phyloP scores from a whole-genome alignment of 2,329 filamentous ascomycete genomes.

The Hirsutella minnesotensis region DNA sequence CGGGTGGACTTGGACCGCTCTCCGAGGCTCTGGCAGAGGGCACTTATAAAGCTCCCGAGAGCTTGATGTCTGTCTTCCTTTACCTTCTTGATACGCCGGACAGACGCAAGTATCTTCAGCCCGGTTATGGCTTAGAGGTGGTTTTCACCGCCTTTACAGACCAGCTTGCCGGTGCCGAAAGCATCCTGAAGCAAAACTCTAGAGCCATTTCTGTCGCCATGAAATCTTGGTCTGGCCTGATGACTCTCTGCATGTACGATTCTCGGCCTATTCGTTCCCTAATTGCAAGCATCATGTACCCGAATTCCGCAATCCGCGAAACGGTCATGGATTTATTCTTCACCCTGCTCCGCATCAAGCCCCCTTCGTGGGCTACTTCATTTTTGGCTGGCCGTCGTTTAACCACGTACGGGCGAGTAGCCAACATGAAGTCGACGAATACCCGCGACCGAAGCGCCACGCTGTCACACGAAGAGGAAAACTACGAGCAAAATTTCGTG shows the following conservation, averaged over 20 bases:
- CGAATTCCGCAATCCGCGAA: conserved; percentile 48
- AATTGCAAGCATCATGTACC: conserved; percentile 48
- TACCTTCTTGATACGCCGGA: conserved; percentile 80
- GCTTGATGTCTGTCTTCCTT: conserved; percentile 74
- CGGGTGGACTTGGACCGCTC: conserved; percentile 75
- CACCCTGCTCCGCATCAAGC: conserved; percentile 72
- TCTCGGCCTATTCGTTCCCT: conserved; percentile 77
- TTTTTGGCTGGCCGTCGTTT: conserved; percentile 86
- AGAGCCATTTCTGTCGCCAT: conserved; percentile 86
- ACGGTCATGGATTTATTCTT: conserved; percentile 84
- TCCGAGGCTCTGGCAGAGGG: conserved; percentile 88
- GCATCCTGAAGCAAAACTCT: conserved; percentile 68
- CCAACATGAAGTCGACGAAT: conserved; percentile 59
- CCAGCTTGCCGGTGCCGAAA: conserved; percentile 49
- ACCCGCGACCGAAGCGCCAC: conserved; percentile 35
- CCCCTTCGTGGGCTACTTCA: conserved; percentile 82
- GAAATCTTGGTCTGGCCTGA: conserved; percentile 86
- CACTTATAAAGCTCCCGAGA: conserved; percentile 84
- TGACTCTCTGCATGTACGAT: conserved; percentile 79
- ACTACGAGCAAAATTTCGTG: conserved; percentile 70
- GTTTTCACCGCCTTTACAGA: conserved; percentile 91
- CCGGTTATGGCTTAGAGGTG: conserved; percentile 80
- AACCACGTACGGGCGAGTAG: conserved; percentile 92
- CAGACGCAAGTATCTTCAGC: conserved; percentile 69
- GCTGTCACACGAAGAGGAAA: conserved; percentile 50